Conservation (phyloP, 2,329 filamentous ascomycete genomes). For the Kalaharituber pfeilii region DNA sequence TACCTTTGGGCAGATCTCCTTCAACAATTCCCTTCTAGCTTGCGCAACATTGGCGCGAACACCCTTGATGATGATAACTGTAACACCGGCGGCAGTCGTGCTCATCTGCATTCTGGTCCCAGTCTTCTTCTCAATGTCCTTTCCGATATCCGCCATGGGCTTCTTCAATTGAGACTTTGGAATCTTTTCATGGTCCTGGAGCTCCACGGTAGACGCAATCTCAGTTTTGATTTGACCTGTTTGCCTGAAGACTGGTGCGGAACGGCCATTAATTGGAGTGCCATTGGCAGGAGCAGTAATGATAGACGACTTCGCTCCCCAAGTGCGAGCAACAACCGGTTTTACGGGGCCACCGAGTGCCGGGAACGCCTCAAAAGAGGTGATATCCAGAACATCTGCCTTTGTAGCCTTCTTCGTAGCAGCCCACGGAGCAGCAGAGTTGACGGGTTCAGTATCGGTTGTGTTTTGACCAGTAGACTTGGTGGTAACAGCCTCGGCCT, state of each 20-base stretch:
- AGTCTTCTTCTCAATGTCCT: constrained; percentile 82
- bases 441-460: constrained; percentile 28
- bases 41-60: constrained; percentile 69
- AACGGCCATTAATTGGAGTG: constrained; percentile 24
- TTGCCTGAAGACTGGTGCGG: not conserved
- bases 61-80: constrained; percentile 72
- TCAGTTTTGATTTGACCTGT: constrained; percentile 24
- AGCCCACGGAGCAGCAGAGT: constrained; percentile 16
- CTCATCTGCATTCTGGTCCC: constrained; percentile 70
- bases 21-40: constrained; percentile 74
- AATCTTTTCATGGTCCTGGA: constrained; percentile 59
- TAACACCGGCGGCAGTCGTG: constrained; percentile 50
- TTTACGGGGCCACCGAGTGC: constrained; percentile 43
- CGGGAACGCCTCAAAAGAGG: constrained; percentile 87
- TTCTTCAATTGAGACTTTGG: constrained; percentile 65
- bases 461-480: constrained; percentile 71
- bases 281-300: constrained; percentile 29
- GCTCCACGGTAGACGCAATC: constrained; percentile 59
- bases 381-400: constrained; percentile 49
- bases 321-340: constrained; percentile 47
- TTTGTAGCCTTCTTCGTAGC: constrained; percentile 40
- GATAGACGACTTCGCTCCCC: constrained; percentile 36
- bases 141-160: constrained; percentile 66
- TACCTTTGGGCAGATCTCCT: constrained; percentile 75
- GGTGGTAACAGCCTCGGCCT: constrained; percentile 36